phyloP scores from a whole-genome alignment of 768 basidiomycete species.

The Boletus pseudopeckii region DNA sequence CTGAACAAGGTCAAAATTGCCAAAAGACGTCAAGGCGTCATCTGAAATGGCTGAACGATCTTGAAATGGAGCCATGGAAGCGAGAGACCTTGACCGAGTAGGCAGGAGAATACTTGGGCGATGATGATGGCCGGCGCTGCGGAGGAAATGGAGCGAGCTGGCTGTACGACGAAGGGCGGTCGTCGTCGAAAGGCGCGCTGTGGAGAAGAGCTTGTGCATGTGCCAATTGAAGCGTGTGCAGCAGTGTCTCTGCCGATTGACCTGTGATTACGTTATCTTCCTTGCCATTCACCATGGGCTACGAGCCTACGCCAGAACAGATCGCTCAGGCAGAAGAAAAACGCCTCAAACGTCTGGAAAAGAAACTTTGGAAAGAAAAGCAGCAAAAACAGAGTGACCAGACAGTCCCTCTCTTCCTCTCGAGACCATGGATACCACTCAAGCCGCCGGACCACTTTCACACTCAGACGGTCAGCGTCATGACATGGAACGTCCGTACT shows the following conservation, averaged over 20 bases:
- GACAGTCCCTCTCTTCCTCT: conserved; percentile 9
- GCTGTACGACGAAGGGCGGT: conserved; percentile 13
- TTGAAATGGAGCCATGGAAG: conserved; percentile 30
- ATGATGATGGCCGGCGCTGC: conserved; percentile 1
- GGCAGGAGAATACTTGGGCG: not conserved
- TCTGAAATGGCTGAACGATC: conserved; percentile 20
- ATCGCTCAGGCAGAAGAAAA: conserved; percentile 50
- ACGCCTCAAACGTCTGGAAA: conserved; percentile 43
- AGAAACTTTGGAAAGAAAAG: conserved; percentile 31
- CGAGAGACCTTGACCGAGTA: conserved; percentile 11
- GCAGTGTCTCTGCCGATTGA: not conserved
- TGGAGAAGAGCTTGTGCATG: conserved; percentile 33
- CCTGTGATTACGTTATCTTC: conserved; percentile 16
- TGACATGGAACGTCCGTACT: conserved; percentile 81
- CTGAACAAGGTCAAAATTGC: conserved; percentile 83
- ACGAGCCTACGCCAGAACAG: conserved; percentile 51
- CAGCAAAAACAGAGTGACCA: conserved; percentile 7
- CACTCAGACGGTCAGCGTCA: conserved; percentile 43
- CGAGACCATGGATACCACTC: conserved; percentile 37
- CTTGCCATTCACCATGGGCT: conserved; percentile 4
- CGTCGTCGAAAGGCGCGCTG: conserved; percentile 14
- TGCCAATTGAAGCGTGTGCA: not conserved
- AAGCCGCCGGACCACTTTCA: not conserved
- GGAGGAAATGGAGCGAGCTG: not conserved
- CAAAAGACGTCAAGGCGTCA: conserved; percentile 40